Conservation (phyloP, 768 basidiomycete genomes). For the Pleurotus djamor region DNA sequence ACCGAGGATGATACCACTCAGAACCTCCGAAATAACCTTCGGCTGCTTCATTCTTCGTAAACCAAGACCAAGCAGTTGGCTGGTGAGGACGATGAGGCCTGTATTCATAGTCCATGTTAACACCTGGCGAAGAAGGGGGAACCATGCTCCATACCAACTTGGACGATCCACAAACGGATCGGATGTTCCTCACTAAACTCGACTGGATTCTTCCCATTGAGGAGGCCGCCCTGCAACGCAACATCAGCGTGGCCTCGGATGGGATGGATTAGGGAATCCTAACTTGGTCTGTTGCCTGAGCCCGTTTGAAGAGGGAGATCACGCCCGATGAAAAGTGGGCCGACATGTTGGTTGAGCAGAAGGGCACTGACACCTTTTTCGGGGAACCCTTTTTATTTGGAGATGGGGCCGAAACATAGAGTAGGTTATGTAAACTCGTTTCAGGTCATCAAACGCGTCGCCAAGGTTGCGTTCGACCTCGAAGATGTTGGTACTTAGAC, state of each 20-base stretch:
- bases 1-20: slow-evolving; percentile 90
- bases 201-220: slow-evolving; percentile 75
- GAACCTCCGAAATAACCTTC: slow-evolving; percentile 77
- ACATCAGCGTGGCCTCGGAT: background rate
- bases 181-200: slow-evolving; percentile 66
- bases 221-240: slow-evolving; percentile 59
- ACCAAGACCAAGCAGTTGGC: slow-evolving; percentile 69
- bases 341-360: slow-evolving; percentile 23
- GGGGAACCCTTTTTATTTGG: too few species aligned
- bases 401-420: too few species aligned
- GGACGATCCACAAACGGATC: slow-evolving; percentile 73
- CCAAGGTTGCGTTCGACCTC: too few species aligned
- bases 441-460: too few species aligned
- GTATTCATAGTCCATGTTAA: background rate
- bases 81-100: slow-evolving; percentile 84
- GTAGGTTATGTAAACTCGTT: too few species aligned
- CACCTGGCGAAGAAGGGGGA: background rate
- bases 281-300: slow-evolving; percentile 37
- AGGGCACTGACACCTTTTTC: background rate
- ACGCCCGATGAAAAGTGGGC: slow-evolving; percentile 33
- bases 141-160: slow-evolving; percentile 54
- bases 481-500: too few species aligned
- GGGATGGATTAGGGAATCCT: slow-evolving; percentile 2
- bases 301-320: slow-evolving; percentile 33
- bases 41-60: slow-evolving; percentile 83